Percentiles rank a stretch among this genome's conserved stretches.
These are phyloP conservation scores for Pogostemon cablin DNA, from an alignment of 257 asterid species.

Conservation along the genomic window DNA sequence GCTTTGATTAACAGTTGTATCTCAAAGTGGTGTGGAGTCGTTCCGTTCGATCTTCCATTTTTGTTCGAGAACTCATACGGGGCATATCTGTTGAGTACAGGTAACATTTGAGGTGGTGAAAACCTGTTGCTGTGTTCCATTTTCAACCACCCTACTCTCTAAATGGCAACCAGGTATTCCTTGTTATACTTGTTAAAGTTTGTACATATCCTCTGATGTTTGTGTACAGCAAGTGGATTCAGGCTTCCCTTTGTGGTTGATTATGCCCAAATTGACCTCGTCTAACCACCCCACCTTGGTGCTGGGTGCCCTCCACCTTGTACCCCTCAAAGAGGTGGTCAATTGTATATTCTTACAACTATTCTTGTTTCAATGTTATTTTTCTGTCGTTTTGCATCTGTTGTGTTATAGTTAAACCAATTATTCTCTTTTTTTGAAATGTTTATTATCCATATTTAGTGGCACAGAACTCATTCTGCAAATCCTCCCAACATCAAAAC, in stretches of 20 bases:
- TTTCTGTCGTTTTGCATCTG: not conserved
- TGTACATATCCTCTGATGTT: not conserved
- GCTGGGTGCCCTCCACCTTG: not conserved
- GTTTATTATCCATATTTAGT: no score
- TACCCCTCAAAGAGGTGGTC: not conserved
- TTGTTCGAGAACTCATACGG: not conserved
- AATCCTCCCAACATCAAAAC: no score
- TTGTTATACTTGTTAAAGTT: not conserved
- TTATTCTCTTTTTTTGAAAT: no score
- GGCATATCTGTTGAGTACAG: slow-evolving; percentile 15
- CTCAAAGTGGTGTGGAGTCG: not conserved
- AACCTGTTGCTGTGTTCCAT: not conserved
- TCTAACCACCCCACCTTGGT: not conserved
- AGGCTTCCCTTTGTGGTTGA: not conserved
- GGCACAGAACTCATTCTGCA: no score
- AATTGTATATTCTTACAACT: not conserved
- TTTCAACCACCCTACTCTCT: not conserved
- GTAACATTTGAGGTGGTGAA: not conserved
- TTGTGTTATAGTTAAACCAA: no score
- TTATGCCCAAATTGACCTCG: not conserved
- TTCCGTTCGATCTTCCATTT: slow-evolving; percentile 13
- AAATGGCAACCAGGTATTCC: not conserved
- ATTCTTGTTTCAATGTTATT: not conserved
- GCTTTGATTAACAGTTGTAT: not conserved
- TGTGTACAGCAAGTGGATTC: not conserved